These are phyloP conservation scores for Lagerstroemia speciosa DNA, from an alignment of 345 rosid genomes.

Conservation along the genomic window DNA sequence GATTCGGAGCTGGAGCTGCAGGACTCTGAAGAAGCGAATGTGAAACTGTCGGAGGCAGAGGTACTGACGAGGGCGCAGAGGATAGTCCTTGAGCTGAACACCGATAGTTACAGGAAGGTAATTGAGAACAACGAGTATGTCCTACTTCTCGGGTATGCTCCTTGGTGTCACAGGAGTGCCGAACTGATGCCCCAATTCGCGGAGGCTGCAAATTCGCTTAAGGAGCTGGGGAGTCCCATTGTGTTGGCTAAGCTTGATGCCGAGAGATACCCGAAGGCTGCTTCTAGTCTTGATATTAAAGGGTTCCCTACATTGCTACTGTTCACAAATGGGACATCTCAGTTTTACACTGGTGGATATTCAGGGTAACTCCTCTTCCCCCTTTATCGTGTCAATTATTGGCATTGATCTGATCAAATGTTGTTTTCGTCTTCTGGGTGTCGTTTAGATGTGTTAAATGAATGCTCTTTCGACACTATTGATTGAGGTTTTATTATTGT, in stretches of 20 bases:
- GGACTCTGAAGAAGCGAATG: constrained; percentile 18
- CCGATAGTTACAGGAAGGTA: constrained; percentile 39
- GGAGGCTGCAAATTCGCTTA: constrained; percentile 69
- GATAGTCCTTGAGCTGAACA: constrained; percentile 61
- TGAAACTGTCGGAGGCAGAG: constrained; percentile 53
- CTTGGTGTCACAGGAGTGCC: constrained; percentile 85
- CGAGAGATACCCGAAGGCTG: constrained; percentile 60
- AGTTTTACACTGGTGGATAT: constrained; percentile 61
- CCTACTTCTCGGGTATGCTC: constrained; percentile 73
- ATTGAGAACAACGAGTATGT: constrained; percentile 52
- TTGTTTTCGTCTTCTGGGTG: background rate
- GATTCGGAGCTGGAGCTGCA: constrained; percentile 45
- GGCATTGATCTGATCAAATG: background rate
- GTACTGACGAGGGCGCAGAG: constrained; percentile 70
- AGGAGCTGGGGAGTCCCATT: constrained; percentile 47
- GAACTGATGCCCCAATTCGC: constrained; percentile 85
- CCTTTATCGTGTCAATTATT: background rate
- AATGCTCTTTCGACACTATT: background rate
- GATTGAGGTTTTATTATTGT: background rate
- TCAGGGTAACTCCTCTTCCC: constrained; percentile 40
- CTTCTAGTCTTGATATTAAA: constrained; percentile 50
- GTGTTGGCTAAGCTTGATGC: constrained; percentile 85
- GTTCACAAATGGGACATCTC: constrained; percentile 65
- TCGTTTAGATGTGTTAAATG: background rate
- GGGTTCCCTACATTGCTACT: constrained; percentile 80